Evolutionary conservation across 257 asterid species (phyloP), one percentile per base, ranked within the genome.

Genomic region (Rauvolfia tetraphylla): DNA sequence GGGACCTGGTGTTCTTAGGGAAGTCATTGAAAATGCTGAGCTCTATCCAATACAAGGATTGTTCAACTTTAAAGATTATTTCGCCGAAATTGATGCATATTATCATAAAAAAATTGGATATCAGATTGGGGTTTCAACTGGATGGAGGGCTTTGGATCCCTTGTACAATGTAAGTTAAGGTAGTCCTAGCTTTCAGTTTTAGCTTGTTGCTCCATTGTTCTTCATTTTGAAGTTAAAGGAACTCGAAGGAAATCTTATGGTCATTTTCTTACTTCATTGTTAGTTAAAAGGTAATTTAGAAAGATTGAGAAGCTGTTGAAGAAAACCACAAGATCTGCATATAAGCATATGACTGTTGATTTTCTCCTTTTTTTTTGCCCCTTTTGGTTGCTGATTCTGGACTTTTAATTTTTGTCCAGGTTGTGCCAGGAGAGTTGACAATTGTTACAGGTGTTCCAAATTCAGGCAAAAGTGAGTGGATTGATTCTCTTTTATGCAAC

Each of bases 391-490:
- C 2, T 13, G 42, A 20, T 68, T 20, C 68, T 71, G 38, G n/a
- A 58, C 29, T 10, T 29, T 23, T 20, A n/a, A 56, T 39, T 63
- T 71, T 69, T 59, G 39, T 46, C 48, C 76, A 95, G 99, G 96
- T 93, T 79, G 96, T 95, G 75, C 99, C 98, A 1, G 99, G 99
- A 61, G 99, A 95, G 85, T 81, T 95, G 85, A 93, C 98, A 68
- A 79, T 95, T 76, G 93, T 95, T 67, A 93, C 99, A 34, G 99
- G 99, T 78, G 97, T 95, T 76, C 99, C 99, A 33, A 95, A 95
- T 89, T 95, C 99, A 17, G 99, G 98, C 79, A 95, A 95, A 93
- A 93, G 99, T 79, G 99, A 95, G 83, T 95, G 99, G 99, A 95
- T 95, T 80, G 98, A 95, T 84, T 97, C 99, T 81, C 96, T 95